Conservation (phyloP, 768 basidiomycete species). For the Rhodotorula diobovata region DNA sequence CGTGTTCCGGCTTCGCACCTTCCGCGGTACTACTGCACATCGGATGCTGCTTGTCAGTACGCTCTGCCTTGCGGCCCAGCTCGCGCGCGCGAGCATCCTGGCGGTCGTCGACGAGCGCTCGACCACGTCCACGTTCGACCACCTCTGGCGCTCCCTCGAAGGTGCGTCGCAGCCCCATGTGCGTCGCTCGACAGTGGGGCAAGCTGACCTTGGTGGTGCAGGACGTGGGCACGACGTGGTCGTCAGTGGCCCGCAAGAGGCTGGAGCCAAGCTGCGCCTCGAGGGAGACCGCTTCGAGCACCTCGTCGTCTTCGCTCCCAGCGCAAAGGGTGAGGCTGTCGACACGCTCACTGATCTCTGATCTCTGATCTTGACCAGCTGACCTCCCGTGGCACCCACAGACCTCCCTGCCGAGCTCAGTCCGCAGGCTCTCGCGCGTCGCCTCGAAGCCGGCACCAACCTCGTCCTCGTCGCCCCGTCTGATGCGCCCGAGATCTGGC, state of each 20-base stretch:
- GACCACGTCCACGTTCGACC: slow-evolving; percentile 65
- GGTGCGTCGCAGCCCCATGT: slow-evolving; percentile 51
- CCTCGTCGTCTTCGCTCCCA: slow-evolving; percentile 78
- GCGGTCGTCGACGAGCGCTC: slow-evolving; percentile 72
- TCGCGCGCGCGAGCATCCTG: slow-evolving; percentile 53
- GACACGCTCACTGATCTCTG: no score
- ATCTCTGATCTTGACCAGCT: no score
- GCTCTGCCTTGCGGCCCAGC: neutral
- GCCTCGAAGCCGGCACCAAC: slow-evolving; percentile 59
- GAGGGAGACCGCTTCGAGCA: slow-evolving; percentile 74
- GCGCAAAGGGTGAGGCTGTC: slow-evolving; percentile 66
- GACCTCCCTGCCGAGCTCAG: slow-evolving; percentile 69
- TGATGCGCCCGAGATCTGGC: slow-evolving; percentile 56
- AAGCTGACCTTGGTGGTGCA: slow-evolving; percentile 45
- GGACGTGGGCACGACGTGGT: slow-evolving; percentile 80
- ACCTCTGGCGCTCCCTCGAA: slow-evolving; percentile 74
- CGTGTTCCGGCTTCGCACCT: no score
- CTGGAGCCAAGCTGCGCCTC: slow-evolving; percentile 52
- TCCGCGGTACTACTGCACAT: no score
- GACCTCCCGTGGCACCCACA: slow-evolving; percentile 43
- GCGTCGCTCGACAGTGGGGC: no score
- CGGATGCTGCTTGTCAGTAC: no score
- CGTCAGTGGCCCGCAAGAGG: slow-evolving; percentile 67
- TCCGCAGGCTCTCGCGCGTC: slow-evolving; percentile 70
- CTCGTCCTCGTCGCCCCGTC: slow-evolving; percentile 75